Base-by-base conservation (phyloP, 176 grass and related monocot genomes). In the Oryza glaberrima region DNA sequence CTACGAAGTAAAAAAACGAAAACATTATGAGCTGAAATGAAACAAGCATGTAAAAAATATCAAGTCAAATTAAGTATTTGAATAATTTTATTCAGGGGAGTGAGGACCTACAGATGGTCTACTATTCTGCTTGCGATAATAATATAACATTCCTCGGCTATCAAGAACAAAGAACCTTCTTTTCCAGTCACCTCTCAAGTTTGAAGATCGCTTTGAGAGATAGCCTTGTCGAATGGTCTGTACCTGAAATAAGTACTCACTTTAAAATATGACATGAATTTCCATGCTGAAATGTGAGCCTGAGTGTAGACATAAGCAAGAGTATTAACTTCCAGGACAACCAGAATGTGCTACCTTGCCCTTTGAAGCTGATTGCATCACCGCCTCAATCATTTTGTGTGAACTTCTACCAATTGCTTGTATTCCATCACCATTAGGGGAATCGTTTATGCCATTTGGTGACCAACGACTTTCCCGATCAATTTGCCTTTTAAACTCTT, bases 151-250 rank as follows among this genome's bases (percentile, higher is more conserved):
- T 85, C 97, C 97, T 84, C 92, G 91, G 76, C 87, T 96, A 80
- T 99, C 97, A 28, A 99, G 94, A 75, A 96, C 97, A 94, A 99
- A 99, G 86, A 99, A 99, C 73, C 94, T 95, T 84, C 94, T 96
- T 86, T 99, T 99, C 94, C 97, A 99, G 67, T 99, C 97, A 84
- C 94, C 97, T 89, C 97, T 96, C 84, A 96, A 84, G 76, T 99
- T 99, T 28, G 97, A 99, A 82, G 97, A 99, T 77, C 94, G 82
- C 74, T 99, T 99, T 25, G 97, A 99, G 67, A 99, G 97, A 85
- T 99, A 99, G 17, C 94, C 94, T 86, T 99, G 97, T 2, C 97
- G 88, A 89, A 99, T 99, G 60, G 97, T 99, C 88, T 99, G 91
- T 82, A 99, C 97, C 97, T 99, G 84, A 65, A 95, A 77, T 67